Evolutionary conservation across 2,329 filamentous ascomycete genomes (phyloP), one percentile per base, ranked within the genome.

Genomic region (Pseudogymnoascus sp.): DNA sequence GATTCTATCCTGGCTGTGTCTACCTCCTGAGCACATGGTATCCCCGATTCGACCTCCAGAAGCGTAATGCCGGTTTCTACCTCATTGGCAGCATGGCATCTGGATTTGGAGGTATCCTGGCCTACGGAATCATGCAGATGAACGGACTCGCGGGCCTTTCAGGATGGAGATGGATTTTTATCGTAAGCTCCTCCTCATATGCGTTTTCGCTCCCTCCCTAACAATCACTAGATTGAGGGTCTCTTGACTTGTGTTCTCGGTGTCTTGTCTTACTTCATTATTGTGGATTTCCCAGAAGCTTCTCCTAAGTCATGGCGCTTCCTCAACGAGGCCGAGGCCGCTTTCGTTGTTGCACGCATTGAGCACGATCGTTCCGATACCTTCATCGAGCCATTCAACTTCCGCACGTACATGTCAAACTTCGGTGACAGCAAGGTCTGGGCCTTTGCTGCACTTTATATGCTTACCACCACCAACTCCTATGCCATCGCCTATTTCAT

Each of bases 401-500:
- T 80, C 3, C 58, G 61, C 5, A 75, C 73, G 58, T 83, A 83
- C 69, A 65, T 82, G 9, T 61, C 71, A 13, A 74, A 76, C 18
- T 79, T 76, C 1, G 63, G 67, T 1, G 80, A 85, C 74, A 79
- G 74, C 76, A 82, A 81, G 70, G 75, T 86, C 63, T 87, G 85
- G 85, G 77, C 73, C 0, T 87, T 84, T 66, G 82, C 79, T 64
- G 66, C 85, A 67, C 78, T 85, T 68, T 82, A 81, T 70, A 84
- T 85, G 76, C 84, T 82, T 73, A 81, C 82, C 3, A 90, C 88
- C 0, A 88, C 87, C n/a, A 81, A 89, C 55, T 81, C 81, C 1
- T 92, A 93, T 71, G 84, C 88, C 0, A 80, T 93, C 4, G 87
- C 87, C 2, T 92, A 88, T 73, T 92, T 92, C 70, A 74, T 92